phyloP scores from a whole-genome alignment of 2,329 filamentous ascomycete species.

The Thelonectria blattea region DNA sequence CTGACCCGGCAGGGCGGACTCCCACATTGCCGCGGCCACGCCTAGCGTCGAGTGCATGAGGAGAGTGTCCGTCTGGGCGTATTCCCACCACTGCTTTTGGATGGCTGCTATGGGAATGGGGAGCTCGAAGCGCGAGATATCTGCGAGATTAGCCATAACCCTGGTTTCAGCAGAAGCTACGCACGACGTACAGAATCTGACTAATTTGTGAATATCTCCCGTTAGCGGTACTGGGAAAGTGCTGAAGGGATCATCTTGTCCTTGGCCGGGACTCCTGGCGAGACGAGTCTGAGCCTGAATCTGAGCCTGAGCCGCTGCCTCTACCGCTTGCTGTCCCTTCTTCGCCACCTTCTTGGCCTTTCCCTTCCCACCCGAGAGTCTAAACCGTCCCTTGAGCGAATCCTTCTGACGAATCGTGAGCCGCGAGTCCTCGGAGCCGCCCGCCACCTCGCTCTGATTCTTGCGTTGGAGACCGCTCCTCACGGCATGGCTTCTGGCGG shows the following conservation, averaged over 20 bases:
- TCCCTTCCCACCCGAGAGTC: neutral
- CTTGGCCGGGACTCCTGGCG: constrained; percentile 16
- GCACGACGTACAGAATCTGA: constrained; percentile 24
- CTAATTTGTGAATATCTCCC: constrained; percentile 17
- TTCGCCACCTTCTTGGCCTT: neutral
- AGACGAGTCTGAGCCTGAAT: neutral
- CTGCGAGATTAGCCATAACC: constrained; percentile 3
- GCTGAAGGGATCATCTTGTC: constrained; percentile 20
- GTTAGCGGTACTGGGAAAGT: constrained; percentile 21
- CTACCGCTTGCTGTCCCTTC: neutral
- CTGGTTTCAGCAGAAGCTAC: neutral
- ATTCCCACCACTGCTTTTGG: constrained; percentile 28
- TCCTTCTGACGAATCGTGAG: constrained; percentile 23
- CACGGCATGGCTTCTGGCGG: constrained; percentile 26
- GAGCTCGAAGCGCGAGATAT: constrained; percentile 24
- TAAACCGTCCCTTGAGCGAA: constrained; percentile 25
- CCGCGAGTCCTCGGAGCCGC: constrained; percentile 14
- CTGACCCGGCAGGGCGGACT: constrained; percentile 5
- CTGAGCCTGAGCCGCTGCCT: neutral
- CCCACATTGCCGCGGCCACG: constrained; percentile 20
- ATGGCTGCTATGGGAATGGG: constrained; percentile 19
- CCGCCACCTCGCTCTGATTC: neutral
- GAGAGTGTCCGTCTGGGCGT: constrained; percentile 21
- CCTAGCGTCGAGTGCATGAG: constrained; percentile 27
- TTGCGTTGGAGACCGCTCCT: constrained; percentile 27